Conservation (phyloP, 352 stramenopile species). For the Globisporangium uncinulatum region DNA sequence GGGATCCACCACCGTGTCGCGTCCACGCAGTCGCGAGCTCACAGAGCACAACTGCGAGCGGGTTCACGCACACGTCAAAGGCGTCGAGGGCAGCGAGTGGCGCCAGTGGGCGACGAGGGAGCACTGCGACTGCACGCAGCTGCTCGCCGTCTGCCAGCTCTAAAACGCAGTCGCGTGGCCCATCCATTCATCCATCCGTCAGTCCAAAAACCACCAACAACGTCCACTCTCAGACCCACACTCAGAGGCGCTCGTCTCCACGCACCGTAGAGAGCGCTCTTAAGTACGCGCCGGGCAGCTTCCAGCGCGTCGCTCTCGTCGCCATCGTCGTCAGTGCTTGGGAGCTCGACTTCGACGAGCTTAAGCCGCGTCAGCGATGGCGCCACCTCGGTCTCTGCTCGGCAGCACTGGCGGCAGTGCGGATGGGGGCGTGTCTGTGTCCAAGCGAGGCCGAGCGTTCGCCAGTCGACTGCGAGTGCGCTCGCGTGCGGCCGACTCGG, state of each 20-base stretch:
- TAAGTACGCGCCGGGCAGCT: slow-evolving; percentile 5
- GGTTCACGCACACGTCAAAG: slow-evolving; percentile 13
- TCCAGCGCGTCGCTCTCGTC: slow-evolving; percentile 7
- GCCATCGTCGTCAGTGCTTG: no score
- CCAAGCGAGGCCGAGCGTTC: not conserved
- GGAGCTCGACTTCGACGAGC: slow-evolving; percentile 39
- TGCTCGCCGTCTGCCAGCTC: slow-evolving; percentile 6
- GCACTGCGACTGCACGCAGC: slow-evolving; percentile 10
- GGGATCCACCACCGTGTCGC: not conserved
- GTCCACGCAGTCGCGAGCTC: slow-evolving; percentile 5
- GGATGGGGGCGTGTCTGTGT: not conserved
- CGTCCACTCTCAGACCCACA: no score
- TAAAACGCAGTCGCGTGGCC: not conserved
- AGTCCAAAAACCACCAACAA: no score
- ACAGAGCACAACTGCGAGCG: slow-evolving; percentile 9
- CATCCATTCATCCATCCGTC: no score
- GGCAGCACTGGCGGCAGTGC: not conserved
- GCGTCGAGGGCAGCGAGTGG: slow-evolving; percentile 1
- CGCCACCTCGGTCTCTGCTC: slow-evolving; percentile 7
- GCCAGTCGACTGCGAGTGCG: slow-evolving; percentile 11
- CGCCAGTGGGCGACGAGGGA: not conserved
- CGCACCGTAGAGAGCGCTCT: slow-evolving; percentile 7
- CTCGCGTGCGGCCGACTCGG: slow-evolving; percentile 4
- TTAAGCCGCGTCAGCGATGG: no score
- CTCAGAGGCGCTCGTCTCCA: no score